Evolutionary conservation across 495 filamentous ascomycete genomes (phyloP), one percentile per base, ranked within the genome.

Genomic region (Hypoxylon rickii): DNA sequence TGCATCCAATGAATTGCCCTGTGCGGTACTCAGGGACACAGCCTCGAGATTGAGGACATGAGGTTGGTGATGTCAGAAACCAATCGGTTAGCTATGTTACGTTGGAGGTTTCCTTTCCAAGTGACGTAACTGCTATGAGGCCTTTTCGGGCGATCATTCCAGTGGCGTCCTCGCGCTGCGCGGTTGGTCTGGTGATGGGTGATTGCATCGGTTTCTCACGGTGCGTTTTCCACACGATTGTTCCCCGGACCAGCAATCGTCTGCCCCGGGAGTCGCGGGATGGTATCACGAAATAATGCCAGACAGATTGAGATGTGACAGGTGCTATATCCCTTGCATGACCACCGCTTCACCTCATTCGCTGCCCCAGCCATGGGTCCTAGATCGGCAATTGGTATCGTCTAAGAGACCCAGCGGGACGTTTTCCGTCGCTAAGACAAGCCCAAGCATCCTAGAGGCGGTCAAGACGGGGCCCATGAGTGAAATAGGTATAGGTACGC

Each of bases 321-420:
- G 59, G 52, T 63, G 32, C 39, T 44, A 63, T 52, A 63, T 63
- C 59, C 59, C 59, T 63, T 63, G 59, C 59, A 58, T 31, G n/a
- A n/a, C 31, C 44, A n/a, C 41, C 33, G 59, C 39, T n/a, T 53
- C 26, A 38, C 34, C 59, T 54, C 26, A 63, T 63, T 63, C 59
- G 59, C 59, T 63, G 59, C 59, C 59, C 53, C 48, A 57, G 59
- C 59, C 59, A 63, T 63, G 59, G 59, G 59, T 63, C 53, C 43
- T 40, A 31, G 59, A 63, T 63, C 59, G 59, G 59, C 59, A 63
- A 53, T 63, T 57, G 59, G 53, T 63, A 63, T 63, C 49, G 58
- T 58, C 37, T 53, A 13, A 54, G 54, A 49, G 48, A 38, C 41
- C 53, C 32, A 32, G 40, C 48, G 59, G 59, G 44, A 63, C 39